Evolutionary conservation across 2,329 filamentous ascomycete genomes (phyloP).

Genomic region (Ophiostoma piceae): DNA sequence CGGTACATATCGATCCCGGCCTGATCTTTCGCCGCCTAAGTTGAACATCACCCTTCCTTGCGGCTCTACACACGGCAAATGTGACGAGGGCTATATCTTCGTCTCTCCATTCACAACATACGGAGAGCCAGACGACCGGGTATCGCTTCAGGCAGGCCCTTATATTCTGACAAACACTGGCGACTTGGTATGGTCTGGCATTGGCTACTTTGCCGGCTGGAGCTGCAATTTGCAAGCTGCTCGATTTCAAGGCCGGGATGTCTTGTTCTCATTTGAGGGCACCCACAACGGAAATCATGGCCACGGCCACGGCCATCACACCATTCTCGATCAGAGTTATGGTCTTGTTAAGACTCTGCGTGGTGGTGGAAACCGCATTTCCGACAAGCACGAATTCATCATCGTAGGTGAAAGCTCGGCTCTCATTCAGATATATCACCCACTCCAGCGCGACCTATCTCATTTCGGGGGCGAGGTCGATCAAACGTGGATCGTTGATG

Average conservation of each 20-base stretch:
- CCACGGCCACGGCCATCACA: not conserved
- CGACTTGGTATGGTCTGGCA: not conserved
- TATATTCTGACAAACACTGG: not conserved
- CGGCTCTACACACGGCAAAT: not conserved
- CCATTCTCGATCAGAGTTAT: not conserved
- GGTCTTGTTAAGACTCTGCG: not conserved
- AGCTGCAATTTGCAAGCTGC: not conserved
- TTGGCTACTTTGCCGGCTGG: not conserved
- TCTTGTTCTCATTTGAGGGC: not conserved
- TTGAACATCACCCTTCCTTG: not conserved
- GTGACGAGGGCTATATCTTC: not conserved
- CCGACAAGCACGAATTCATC: constrained; percentile 3
- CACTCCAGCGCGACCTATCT: not conserved
- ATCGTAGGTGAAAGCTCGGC: not conserved
- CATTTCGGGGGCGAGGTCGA: not conserved
- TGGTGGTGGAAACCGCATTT: not conserved
- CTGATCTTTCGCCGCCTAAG: not conserved
- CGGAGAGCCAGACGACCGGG: not conserved
- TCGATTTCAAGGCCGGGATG: not conserved
- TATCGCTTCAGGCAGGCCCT: not conserved
- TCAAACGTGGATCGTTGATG: not conserved
- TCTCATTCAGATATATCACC: not conserved
- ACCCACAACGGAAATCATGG: not conserved
- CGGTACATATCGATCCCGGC: not conserved
- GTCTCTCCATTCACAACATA: not conserved